A percentile compares a stretch with the other conserved stretches of the same genome.
Conservation (phyloP, 805 yeast genomes). For the Saccharomycopsis malanga region DNA sequence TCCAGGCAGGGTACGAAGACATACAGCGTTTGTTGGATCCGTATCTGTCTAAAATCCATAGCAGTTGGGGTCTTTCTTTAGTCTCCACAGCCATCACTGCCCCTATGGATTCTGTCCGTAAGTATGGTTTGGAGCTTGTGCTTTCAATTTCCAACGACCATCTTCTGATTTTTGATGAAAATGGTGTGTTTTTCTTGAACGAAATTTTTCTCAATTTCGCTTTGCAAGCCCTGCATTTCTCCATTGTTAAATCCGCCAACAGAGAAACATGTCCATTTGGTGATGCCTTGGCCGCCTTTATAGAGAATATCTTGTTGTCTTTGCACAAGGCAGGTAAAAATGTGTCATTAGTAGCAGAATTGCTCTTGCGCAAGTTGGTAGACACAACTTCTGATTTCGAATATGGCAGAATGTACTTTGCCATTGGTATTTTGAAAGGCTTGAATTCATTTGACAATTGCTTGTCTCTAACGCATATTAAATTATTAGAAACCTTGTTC, state of each 20-base stretch:
- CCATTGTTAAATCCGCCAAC: constrained; percentile 30
- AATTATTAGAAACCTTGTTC: constrained; percentile 31
- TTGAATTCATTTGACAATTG: constrained; percentile 29
- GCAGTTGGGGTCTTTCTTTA: constrained; percentile 68
- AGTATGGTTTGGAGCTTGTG: constrained; percentile 49
- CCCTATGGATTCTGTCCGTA: constrained; percentile 70
- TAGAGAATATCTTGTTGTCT: constrained; percentile 30
- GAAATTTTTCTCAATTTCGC: constrained; percentile 48
- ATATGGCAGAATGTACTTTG: constrained; percentile 58
- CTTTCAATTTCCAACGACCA: constrained; percentile 43
- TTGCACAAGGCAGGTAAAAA: constrained; percentile 27
- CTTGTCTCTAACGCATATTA: constrained; percentile 25
- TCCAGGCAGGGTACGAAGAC: constrained; percentile 67
- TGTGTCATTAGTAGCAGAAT: constrained; percentile 23
- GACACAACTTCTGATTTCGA: constrained; percentile 50
- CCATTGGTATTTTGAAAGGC: constrained; percentile 53
- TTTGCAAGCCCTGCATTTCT: constrained; percentile 58
- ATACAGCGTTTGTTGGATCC: constrained; percentile 29
- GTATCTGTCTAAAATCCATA: constrained; percentile 44
- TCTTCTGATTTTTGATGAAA: constrained; percentile 40
- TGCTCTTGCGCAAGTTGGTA: constrained; percentile 40
- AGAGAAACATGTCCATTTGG: constrained; percentile 50
- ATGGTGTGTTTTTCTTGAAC: constrained; percentile 31
- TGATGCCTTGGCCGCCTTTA: constrained; percentile 38
- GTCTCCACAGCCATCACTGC: constrained; percentile 71